Conservation (phyloP, 805 yeast species). For the Schizosaccharomyces lindneri region DNA sequence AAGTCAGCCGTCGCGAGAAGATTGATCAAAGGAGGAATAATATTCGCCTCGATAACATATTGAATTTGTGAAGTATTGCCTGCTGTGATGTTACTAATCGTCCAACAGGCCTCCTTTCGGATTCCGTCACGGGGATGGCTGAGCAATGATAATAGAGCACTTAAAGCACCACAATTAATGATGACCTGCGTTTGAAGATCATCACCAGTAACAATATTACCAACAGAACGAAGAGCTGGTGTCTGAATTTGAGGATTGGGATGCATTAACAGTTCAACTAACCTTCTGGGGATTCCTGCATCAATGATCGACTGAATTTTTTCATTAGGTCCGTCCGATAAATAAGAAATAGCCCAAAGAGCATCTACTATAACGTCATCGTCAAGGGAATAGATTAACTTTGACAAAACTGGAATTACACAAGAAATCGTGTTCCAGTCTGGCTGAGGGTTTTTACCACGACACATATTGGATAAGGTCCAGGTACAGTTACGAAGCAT, state of each 20-base stretch:
- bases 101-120: slow-evolving; percentile 97
- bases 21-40: slow-evolving; percentile 75
- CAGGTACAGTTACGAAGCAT: slow-evolving; percentile 90
- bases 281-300: slow-evolving; percentile 79
- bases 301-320: slow-evolving; percentile 94
- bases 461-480: slow-evolving; percentile 88
- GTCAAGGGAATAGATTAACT: slow-evolving; percentile 71
- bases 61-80: slow-evolving; percentile 90
- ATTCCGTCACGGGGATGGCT: slow-evolving; percentile 72
- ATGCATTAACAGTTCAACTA: slow-evolving; percentile 65
- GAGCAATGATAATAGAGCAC: slow-evolving; percentile 58
- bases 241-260: slow-evolving; percentile 75
- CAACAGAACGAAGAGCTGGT: slow-evolving; percentile 91
- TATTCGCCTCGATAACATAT: slow-evolving; percentile 87
- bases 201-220: slow-evolving; percentile 93
- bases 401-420: slow-evolving; percentile 78
- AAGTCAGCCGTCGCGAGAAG: slow-evolving; percentile 62
- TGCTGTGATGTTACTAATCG: slow-evolving; percentile 91
- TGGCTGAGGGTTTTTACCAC: slow-evolving; percentile 92
- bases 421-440: slow-evolving; percentile 71
- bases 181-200: slow-evolving; percentile 89
- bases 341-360: slow-evolving; percentile 92
- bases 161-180: slow-evolving; percentile 74
- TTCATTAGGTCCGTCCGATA: slow-evolving; percentile 77
- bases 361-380: slow-evolving; percentile 89